Evolutionary conservation across 441 rosid species (phyloP).

Genomic region (Erodium moschatum): DNA sequence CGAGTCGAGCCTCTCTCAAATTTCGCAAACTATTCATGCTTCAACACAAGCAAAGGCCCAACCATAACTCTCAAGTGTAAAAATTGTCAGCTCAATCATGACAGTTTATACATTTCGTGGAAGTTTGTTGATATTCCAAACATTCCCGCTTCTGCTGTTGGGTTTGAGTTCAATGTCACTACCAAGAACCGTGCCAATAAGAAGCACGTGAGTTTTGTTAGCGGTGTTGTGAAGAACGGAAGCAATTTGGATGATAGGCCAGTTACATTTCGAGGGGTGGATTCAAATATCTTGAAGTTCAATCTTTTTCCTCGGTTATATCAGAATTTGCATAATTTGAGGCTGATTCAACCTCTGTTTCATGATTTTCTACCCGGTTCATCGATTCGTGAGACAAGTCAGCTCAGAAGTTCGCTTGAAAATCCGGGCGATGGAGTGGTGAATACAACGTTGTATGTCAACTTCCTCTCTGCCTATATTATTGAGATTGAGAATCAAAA

Average conservation of each 20-base stretch:
- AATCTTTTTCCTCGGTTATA: conserved; percentile 78
- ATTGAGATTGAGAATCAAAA: conserved; percentile 69
- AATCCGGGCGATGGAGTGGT: conserved; percentile 55
- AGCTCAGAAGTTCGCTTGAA: conserved; percentile 67
- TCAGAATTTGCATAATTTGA: conserved; percentile 53
- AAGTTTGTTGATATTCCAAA: conserved; percentile 73
- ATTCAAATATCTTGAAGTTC: conserved; percentile 60
- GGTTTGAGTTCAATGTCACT: conserved; percentile 69
- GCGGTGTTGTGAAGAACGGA: conserved; percentile 65
- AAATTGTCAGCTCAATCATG: conserved; percentile 46
- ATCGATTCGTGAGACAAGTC: conserved; percentile 39
- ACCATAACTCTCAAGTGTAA: conserved; percentile 60
- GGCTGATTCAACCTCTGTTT: conserved; percentile 76
- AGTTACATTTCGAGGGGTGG: conserved; percentile 71
- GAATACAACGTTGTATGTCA: conserved; percentile 68
- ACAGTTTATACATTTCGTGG: conserved; percentile 73
- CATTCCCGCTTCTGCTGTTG: conserved; percentile 80
- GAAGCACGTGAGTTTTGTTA: conserved; percentile 63
- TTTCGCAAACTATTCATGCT: conserved; percentile 55
- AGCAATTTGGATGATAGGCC: conserved; percentile 53
- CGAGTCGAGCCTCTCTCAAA: conserved; percentile 43
- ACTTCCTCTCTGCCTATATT: conserved; percentile 70
- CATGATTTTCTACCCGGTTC: conserved; percentile 89
- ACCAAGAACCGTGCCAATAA: conserved; percentile 37
- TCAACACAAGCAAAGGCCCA: conserved; percentile 73